Evolutionary conservation across 2,329 filamentous ascomycete genomes (phyloP), one percentile per base, ranked within the genome.

Genomic region (Dactylonectria estremocensis): DNA sequence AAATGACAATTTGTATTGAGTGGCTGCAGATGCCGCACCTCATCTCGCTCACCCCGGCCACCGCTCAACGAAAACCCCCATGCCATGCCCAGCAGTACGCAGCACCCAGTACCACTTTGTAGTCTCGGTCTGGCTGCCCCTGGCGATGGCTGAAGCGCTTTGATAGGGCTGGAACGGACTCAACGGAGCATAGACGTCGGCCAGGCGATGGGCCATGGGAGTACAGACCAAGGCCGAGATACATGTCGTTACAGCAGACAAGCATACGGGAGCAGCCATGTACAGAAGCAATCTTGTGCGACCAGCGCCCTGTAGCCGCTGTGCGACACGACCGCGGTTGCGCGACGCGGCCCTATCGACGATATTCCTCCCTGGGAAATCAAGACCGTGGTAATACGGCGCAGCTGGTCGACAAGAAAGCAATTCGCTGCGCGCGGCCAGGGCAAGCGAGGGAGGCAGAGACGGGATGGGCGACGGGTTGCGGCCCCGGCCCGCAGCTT

Each of bases 11-110:
- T 55, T 55, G 43, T 54, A 16, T 58, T 57, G 59, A 63, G 61
- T 66, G 48, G 54, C 55, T 66, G 43, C 52, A 63, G 54, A 64
- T 66, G 63, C 60, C 45, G 53, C 67, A 55, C 64, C 56, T 72
- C 72, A 74, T 74, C 69, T 74, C 72, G 68, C 73, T 73, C 68
- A 69, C 67, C 73, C 74, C 67, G 63, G 70, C 66, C 22, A 61
- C 45, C n/a, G 22, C 33, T 22, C 48, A 49, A 45, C 33, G 20
- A 24, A 24, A 28, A 50, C 46, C 46, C 53, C 54, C 37, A 20
- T 49, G 57, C 35, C 43, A 22, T 58, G 24, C 24, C 7, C 4
- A 1, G 7, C 24, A 28, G 24, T 28, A 28, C 24, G 24, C 24
- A 28, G 24, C 24, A 28, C 24, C 4, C 60, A 54, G 31, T 56